Base-by-base conservation (phyloP, 805 yeast species). In the Ogataea philodendri region DNA sequence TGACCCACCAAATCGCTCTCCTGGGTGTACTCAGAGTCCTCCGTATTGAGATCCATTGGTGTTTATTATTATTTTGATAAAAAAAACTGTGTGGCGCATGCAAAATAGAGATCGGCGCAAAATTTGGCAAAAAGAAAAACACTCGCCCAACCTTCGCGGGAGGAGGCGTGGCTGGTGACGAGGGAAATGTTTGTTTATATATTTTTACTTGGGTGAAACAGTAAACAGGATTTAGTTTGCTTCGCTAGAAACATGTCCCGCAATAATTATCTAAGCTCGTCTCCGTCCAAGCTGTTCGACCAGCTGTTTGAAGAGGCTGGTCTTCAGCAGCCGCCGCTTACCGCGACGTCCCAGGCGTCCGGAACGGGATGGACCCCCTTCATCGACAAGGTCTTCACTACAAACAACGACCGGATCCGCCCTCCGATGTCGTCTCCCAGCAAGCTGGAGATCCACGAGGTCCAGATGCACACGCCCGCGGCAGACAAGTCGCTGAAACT, bases 281-380 rank as follows among this genome's bases (percentile, higher is more conserved):
- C 57, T 29, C 59, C 59, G 7, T 44, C 57, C 4, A 52, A 51
- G 41, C 48, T 51, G 50, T 49, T 52, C 32, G 59, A 54, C 30
- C 52, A 48, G 22, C 41, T 49, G 30, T 33, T 52, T 13, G 53
- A 45, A 14, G 52, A 48, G 9, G 34, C 43, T 11, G 32, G 35
- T 8, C 30, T 28, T 3, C 42, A 26, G 30, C 22, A 10, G 16
- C 30, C 26, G 21, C 39, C 36, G 25, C 32, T 22, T 24, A 39
- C 36, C 16, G 35, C 33, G 13, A 35, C 39, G 24, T 35, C 35
- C 16, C 37, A 34, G 29, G 32, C 26, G 35, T 24, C 33, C 6
- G 40, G 42, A 16, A 37, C 44, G 5, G 55, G 57, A 3, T 54
- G 55, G 55, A 54, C 57, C 4, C 59, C 59, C 10, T 54, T 45